phyloP scores from a whole-genome alignment of 345 rosid genomes.

The Eucalyptus erythrocorys region DNA sequence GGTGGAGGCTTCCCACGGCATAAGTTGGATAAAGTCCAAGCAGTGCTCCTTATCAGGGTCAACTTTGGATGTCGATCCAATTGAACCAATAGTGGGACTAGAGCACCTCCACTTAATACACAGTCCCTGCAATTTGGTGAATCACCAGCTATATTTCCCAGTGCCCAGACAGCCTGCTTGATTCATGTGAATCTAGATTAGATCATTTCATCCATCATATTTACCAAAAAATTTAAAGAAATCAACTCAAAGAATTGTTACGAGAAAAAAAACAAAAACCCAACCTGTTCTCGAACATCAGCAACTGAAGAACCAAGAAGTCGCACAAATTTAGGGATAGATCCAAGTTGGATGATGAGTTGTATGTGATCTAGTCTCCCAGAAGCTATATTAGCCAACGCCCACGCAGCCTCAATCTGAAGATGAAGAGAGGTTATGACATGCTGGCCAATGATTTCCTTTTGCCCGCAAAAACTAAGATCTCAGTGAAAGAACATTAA shows the following conservation, averaged over 20 bases:
- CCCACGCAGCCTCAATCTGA: constrained; percentile 82
- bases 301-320: constrained; percentile 58
- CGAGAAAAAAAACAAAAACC: background rate
- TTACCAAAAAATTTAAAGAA: background rate
- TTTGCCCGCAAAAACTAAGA: background rate
- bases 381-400: constrained; percentile 69
- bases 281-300: constrained; percentile 75
- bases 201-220: background rate
- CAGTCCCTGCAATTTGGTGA: constrained; percentile 34
- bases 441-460: background rate
- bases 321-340: constrained; percentile 57
- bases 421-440: background rate
- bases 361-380: constrained; percentile 63
- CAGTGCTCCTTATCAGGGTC: constrained; percentile 26
- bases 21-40: constrained; percentile 47
- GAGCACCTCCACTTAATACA: constrained; percentile 31
- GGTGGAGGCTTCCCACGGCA: constrained; percentile 42
- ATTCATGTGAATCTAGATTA: background rate
- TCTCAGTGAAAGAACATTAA: background rate
- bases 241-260: background rate
- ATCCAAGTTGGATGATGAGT: constrained; percentile 59
- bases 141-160: constrained; percentile 51
- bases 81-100: constrained; percentile 28
- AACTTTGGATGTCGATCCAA: constrained; percentile 25
- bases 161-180: constrained; percentile 40